Base-by-base conservation (phyloP, 2,329 filamentous ascomycete genomes). In the Fusarium odoratissimum region DNA sequence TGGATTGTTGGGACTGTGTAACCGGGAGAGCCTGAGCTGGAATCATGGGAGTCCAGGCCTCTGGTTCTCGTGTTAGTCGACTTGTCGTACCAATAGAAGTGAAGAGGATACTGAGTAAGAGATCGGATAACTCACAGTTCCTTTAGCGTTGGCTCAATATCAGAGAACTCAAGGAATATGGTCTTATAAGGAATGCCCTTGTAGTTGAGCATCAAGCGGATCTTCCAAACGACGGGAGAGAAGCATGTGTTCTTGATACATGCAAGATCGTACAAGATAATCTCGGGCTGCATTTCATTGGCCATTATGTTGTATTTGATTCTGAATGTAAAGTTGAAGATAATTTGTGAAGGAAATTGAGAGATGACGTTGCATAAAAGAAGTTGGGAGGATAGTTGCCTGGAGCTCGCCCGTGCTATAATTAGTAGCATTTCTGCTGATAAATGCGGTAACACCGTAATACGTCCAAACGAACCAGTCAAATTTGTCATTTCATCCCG, bases 151-250 rank as follows among this genome's bases (percentile, higher is more conserved):
- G 54, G 60, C 8, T 45, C 66, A 7, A 70, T 70, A 1, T 70
- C 66, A 1, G 65, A 65, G 28, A 69, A 56, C 5, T 69, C 67
- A 6, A 69, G 23, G 9, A 69, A 69, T 2, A 69, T 21, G 1
- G 67, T 65, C 3, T 11, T 25, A 23, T 70, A 70, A 1, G 60
- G 23, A 12, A 70, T n/a, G 4, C 10, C 19, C 11, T 66, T 70
- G 38, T 65, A 70, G 37, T 70, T 70, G 17, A 70, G 60, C 52
- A 70, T 70, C 11, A 70, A 17, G 0, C 67, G 54, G 5, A 45
- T 60, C 10, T 60, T 65, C 67, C 66, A 70, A 8, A 69, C 66
- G 1, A 31, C 66, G 0, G 67, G 67, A 0, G 66, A 70, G 30
- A 70, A 69, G 41, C 67, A 66, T 3, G 10, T 23, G 2, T 55